Conservation (phyloP, 768 basidiomycete genomes). For the Galerina sulciceps region DNA sequence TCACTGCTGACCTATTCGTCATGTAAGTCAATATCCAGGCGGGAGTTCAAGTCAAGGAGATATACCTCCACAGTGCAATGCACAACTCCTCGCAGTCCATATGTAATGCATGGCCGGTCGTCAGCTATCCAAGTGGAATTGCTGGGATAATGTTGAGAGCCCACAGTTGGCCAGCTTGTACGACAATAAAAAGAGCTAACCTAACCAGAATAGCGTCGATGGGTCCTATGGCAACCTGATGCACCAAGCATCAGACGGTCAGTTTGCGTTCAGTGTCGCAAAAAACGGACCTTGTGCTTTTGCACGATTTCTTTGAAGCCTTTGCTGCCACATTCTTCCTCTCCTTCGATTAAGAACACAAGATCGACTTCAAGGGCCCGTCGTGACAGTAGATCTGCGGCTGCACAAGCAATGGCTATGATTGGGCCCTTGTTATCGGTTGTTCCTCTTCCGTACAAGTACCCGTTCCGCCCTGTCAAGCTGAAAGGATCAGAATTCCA, state of each 20-base stretch:
- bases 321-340: conserved; percentile 92
- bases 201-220: conserved; percentile 91
- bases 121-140: conserved; percentile 99
- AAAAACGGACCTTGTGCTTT: conserved; percentile 64
- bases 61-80: conserved; percentile 80
- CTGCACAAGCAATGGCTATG: conserved; percentile 88
- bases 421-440: conserved; percentile 97
- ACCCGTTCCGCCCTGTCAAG: conserved; percentile 84
- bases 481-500: conserved; percentile 89
- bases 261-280: neutral
- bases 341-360: conserved; percentile 92
- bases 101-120: conserved; percentile 90
- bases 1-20: conserved; percentile 63
- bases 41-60: neutral
- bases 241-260: neutral
- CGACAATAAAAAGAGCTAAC: conserved; percentile 36
- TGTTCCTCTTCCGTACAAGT: conserved; percentile 88
- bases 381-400: conserved; percentile 73
- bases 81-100: conserved; percentile 92
- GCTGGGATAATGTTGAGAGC: conserved; percentile 37
- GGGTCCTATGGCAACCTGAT: conserved; percentile 77
- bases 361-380: conserved; percentile 84
- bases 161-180: neutral
- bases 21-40: neutral
- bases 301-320: conserved; percentile 83